Evolutionary conservation across 805 yeast species (phyloP), one percentile per base, ranked within the genome.

Genomic region (Yamadazyma takamatsuzukensis): DNA sequence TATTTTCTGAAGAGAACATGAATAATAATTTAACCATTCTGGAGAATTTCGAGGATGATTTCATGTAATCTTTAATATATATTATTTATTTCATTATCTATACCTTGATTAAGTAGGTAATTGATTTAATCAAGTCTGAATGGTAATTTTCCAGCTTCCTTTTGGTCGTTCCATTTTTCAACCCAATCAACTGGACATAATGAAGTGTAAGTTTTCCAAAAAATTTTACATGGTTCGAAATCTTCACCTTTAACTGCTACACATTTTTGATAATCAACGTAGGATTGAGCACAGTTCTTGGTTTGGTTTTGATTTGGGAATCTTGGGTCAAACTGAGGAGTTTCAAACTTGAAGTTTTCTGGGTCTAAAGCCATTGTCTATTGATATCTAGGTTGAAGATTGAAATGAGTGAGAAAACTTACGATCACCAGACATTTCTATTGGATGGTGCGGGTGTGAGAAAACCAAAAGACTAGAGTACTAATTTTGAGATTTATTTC

Each of bases 281-380:
- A 93, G 51, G 90, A 76, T 73, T 90, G 97, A 80, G 90, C 94
- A 76, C 97, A 93, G 76, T 90, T 96, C 72, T 83, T 88, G 55
- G 97, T 86, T 71, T 90, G 98, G 80, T 90, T 90, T 67, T 80
- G 89, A 74, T 87, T 79, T 49, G 98, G 97, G 80, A 89, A 89
- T 67, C 96, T 82, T 56, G 95, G 83, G 65, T 85, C 95, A 71
- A 83, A 83, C 50, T 61, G 68, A 19, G 68, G 67, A 31, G 68
- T 62, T 33, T 62, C 67, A 44, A 62, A 61, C 49, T 62, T 61
- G 44, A 62, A 62, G 38, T 49, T 61, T 39, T 56, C 67, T 43
- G 59, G 53, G 48, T 60, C 67, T 30, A 61, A 45, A 37, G 67
- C 63, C 68, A 61, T 61, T 8, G 7, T 24, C 7, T 24, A 9